Evolutionary conservation across 352 stramenopile species (phyloP).

Genomic region (Globisporangium cylindrosporum): DNA sequence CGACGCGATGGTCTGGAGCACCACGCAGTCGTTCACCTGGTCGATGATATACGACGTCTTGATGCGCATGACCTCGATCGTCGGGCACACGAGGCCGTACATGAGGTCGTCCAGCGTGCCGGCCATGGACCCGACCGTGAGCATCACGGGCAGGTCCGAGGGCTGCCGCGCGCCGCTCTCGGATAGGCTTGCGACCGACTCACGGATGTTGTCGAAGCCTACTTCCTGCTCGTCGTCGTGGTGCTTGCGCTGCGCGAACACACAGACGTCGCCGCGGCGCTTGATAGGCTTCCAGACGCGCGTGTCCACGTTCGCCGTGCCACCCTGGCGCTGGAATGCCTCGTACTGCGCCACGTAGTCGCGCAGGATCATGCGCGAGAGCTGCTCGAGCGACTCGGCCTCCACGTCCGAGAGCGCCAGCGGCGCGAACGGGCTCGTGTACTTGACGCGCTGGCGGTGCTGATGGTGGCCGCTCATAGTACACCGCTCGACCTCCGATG

Average conservation of each 20-base stretch:
- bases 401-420: constrained; percentile 11
- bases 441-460: background rate
- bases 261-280: constrained; percentile 4
- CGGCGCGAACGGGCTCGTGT: constrained; percentile 17
- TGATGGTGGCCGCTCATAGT: background rate
- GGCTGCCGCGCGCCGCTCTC: background rate
- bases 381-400: constrained; percentile 4
- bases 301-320: constrained; percentile 4
- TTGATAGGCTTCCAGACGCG: constrained; percentile 14
- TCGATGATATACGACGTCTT: constrained; percentile 14
- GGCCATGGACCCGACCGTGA: background rate
- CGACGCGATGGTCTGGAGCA: constrained; percentile 3
- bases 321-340: background rate
- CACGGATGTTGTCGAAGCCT: background rate
- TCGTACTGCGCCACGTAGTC: constrained; percentile 8
- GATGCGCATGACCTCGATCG: constrained; percentile 27
- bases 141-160: constrained; percentile 12
- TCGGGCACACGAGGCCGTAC: constrained; percentile 31
- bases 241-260: constrained; percentile 5
- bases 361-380: constrained; percentile 7
- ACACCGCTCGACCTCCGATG: background rate
- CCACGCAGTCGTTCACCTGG: constrained; percentile 2
- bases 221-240: background rate
- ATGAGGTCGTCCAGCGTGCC: constrained; percentile 29
- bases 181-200: background rate